Conservation (phyloP, 257 asterid genomes). For the Paulownia fortunei region DNA sequence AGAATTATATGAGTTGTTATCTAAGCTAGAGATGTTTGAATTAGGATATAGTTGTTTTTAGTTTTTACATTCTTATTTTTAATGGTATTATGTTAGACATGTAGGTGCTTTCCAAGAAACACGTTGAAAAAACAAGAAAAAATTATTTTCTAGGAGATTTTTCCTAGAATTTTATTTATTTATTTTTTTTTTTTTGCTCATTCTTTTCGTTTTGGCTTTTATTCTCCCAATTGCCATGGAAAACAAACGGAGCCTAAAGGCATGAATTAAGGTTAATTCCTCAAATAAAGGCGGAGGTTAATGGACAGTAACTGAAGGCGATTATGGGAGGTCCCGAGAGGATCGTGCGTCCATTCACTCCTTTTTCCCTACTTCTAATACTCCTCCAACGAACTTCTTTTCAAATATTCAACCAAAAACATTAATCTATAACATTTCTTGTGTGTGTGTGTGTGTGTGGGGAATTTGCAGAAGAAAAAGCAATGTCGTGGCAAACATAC, state of each 20-base stretch:
- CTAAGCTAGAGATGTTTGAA: too few species aligned
- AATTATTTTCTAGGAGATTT: neutral
- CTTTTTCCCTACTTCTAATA: neutral
- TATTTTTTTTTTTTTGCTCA: neutral
- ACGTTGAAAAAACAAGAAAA: too few species aligned
- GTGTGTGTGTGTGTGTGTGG: neutral
- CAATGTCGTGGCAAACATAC: constrained; percentile 67
- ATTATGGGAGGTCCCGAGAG: constrained; percentile 20
- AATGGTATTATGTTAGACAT: neutral
- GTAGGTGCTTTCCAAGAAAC: neutral
- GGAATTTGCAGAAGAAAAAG: neutral
- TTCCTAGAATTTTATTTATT: neutral
- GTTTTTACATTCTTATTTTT: too few species aligned
- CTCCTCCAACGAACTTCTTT: neutral
- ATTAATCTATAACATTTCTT: neutral
- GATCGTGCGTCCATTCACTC: constrained; percentile 29
- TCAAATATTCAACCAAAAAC: constrained; percentile 9
- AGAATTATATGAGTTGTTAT: too few species aligned
- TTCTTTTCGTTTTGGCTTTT: too few species aligned
- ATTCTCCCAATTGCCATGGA: neutral
- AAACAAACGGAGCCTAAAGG: neutral
- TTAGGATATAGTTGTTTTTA: too few species aligned
- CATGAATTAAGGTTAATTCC: constrained; percentile 19
- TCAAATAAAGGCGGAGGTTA: constrained; percentile 22
- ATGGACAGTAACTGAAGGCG: constrained; percentile 4